Evolutionary conservation across 805 yeast species (phyloP).

Genomic region (Cephaloascus albidus): DNA sequence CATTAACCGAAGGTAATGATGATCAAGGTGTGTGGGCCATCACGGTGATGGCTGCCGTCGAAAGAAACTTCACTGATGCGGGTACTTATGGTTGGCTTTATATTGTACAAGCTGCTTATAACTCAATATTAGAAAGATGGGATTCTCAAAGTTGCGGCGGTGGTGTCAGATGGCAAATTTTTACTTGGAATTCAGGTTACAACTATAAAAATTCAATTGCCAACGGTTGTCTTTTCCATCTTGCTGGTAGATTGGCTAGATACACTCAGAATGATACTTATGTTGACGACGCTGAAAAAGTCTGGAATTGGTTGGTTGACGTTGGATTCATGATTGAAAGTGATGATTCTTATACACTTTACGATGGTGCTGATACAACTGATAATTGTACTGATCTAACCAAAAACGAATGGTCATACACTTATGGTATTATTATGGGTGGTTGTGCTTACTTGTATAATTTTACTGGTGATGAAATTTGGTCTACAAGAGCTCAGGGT

Average conservation of each 20-base stretch:
- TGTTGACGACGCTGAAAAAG: conserved; percentile 30
- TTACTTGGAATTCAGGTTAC: conserved; percentile 38
- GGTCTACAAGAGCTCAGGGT: conserved; percentile 29
- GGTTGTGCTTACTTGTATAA: conserved; percentile 68
- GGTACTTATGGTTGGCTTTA: conserved; percentile 16
- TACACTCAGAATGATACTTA: conserved; percentile 29
- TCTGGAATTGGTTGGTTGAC: conserved; percentile 34
- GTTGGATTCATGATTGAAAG: conserved; percentile 9
- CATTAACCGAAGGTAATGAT: conserved; percentile 40
- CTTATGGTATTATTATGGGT: conserved; percentile 56
- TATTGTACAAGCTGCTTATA: conserved; percentile 19
- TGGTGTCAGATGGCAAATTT: conserved; percentile 39
- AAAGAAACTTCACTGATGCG: conserved; percentile 30
- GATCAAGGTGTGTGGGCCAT: conserved; percentile 47
- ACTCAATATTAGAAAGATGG: conserved; percentile 26
- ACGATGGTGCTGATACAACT: conserved; percentile 50
- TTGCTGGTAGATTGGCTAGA: conserved; percentile 34
- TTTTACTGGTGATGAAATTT: conserved; percentile 37
- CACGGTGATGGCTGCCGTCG: conserved; percentile 37
- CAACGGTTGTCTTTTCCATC: conserved; percentile 33
- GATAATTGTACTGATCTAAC: conserved; percentile 42
- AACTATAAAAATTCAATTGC: conserved; percentile 34
- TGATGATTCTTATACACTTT: conserved; percentile 23
- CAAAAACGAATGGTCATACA: conserved; percentile 54
- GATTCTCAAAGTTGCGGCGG: conserved; percentile 26